Evolutionary conservation across 768 basidiomycete species (phyloP).

Genomic region (Tricholoma hemisulphureum): DNA sequence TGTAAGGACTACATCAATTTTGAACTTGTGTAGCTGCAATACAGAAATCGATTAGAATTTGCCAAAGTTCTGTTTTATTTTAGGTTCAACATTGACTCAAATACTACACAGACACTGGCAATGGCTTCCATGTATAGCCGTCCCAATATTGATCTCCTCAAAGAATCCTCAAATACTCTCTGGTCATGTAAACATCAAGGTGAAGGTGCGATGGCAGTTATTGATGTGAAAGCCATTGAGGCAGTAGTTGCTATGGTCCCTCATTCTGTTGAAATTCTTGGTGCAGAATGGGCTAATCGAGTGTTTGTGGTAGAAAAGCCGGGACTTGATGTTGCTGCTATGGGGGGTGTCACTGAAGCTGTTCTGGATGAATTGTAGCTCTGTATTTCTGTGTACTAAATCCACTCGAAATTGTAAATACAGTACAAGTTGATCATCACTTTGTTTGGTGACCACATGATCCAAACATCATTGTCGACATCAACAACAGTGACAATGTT

Average conservation of each 20-base stretch:
- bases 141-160: slow-evolving; percentile 6
- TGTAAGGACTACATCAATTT: background rate
- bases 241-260: slow-evolving; percentile 12
- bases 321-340: slow-evolving; percentile 14
- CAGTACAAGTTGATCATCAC: no score
- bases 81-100: background rate
- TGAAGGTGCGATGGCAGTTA: background rate
- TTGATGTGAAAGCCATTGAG: slow-evolving; percentile 10
- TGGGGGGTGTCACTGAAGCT: slow-evolving; percentile 12
- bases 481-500: no score
- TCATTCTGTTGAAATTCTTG: slow-evolving; percentile 12
- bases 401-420: no score
- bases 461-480: no score
- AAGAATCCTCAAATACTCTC: slow-evolving; percentile 6
- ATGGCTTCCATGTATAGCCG: slow-evolving; percentile 6
- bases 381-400: background rate
- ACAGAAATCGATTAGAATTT: slow-evolving; percentile 11
- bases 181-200: slow-evolving; percentile 11
- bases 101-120: slow-evolving; percentile 6
- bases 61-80: slow-evolving; percentile 13
- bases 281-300: slow-evolving; percentile 6
- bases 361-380: background rate
- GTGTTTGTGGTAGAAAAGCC: slow-evolving; percentile 18
- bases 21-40: slow-evolving; percentile 3
- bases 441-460: background rate